Base-by-base conservation (phyloP, 805 yeast genomes). In the Nakazawaea populi region DNA sequence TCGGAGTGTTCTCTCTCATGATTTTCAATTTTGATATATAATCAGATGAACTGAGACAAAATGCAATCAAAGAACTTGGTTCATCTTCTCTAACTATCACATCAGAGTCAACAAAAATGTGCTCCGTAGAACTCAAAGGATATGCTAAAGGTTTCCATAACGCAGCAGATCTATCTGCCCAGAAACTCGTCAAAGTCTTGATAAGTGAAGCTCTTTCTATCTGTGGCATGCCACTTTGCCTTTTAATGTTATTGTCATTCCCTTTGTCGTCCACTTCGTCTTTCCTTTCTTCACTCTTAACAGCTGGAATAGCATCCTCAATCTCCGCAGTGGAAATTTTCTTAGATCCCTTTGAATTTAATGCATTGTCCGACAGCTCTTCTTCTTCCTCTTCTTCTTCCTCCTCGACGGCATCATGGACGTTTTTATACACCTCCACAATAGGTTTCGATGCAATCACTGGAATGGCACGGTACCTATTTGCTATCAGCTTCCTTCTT, bases 101-200 rank as follows among this genome's bases (percentile, higher is more conserved):
- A 64, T 88, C 89, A 6, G 96, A 88, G 62, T 95, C 98, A 18
- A 89, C 89, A 71, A 94, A 94, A 1, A 92, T 80, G 64, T 94
- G 98, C 62, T 94, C 98, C 0, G 85, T 77, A 0, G 90, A 77
- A 40, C 70, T 76, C 49, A 91, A 72, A 1, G 98, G 96, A 66
- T 90, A 91, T 18, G 80, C 85, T 35, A 94, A 71, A 0, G 97
- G 96, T 56, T 88, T 90, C 98, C 98, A 95, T 24, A 94, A 75
- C 1, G 95, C 85, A 0, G 97, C 94, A 1, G 98, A 88, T 60
- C 99, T 73, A 67, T 94, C 98, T 1, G 97, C 97, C 98, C 98
- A 94, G 66, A 94, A 94, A 59, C 84, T 89, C 0, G 96, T 80
- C 51, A 95, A 71, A 0, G 96, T 82, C 59, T 87, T 89, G 70